Evolutionary conservation across 495 filamentous ascomycete species (phyloP).

Genomic region (Sporormia fimetaria): DNA sequence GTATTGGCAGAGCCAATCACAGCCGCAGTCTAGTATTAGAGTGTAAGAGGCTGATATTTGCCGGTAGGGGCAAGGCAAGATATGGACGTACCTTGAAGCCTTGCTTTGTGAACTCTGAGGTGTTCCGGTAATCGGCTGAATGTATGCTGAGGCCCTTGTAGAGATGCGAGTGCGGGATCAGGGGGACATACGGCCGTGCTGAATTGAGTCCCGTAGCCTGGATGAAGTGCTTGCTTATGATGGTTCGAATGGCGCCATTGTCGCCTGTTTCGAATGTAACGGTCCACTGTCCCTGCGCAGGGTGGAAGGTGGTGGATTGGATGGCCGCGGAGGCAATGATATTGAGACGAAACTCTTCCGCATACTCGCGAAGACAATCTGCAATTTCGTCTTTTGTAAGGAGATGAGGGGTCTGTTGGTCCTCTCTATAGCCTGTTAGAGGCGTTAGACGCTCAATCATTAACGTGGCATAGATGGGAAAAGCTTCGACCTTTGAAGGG

Average conservation of each 20-base stretch:
- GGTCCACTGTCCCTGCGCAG: constrained; percentile 19
- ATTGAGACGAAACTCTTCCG: too few species aligned
- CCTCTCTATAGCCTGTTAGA: not conserved
- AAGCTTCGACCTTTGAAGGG: not conserved
- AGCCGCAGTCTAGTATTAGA: not conserved
- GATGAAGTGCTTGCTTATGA: constrained; percentile 27
- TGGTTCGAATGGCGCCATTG: not conserved
- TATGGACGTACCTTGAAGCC: constrained; percentile 13
- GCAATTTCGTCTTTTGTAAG: constrained; percentile 27
- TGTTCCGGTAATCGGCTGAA: constrained; percentile 25
- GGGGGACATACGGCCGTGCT: constrained; percentile 24
- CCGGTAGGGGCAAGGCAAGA: not conserved
- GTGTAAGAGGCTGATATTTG: not conserved
- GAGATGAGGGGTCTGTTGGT: constrained; percentile 20
- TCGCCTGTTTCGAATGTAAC: constrained; percentile 12
- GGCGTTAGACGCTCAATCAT: constrained; percentile 10
- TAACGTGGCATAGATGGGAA: constrained; percentile 27
- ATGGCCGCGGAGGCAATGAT: constrained; percentile 26
- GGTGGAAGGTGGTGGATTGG: constrained; percentile 23
- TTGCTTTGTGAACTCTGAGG: constrained; percentile 2
- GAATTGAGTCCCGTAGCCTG: constrained; percentile 30
- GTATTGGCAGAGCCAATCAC: constrained; percentile 34
- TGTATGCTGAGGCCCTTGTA: constrained; percentile 29
- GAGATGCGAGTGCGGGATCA: constrained; percentile 8
- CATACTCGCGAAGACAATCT: too few species aligned